A percentile compares a stretch with the other conserved stretches of the same genome.
These are phyloP conservation scores for Alectoria sarmentosa DNA, from an alignment of 495 filamentous ascomycete species.

Conservation along the genomic window DNA sequence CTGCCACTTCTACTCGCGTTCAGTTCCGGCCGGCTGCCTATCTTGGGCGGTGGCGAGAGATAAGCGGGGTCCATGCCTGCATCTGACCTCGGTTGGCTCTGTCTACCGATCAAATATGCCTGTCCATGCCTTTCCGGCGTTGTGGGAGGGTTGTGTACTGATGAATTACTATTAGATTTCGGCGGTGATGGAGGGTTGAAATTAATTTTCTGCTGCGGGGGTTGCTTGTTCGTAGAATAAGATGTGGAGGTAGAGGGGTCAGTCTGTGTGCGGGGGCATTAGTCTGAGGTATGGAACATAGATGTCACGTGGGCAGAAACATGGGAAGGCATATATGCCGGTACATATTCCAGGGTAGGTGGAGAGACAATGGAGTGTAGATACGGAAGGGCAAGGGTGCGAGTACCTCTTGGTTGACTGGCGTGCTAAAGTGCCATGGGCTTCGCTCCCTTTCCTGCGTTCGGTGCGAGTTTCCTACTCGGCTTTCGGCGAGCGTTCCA, in stretches of 20 bases:
- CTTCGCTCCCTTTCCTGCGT: slow-evolving; percentile 2
- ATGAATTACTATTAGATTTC: slow-evolving; percentile 6
- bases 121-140: slow-evolving; percentile 11
- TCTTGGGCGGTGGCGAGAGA: slow-evolving; percentile 24
- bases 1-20: slow-evolving; percentile 49
- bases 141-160: neutral
- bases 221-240: slow-evolving; percentile 5
- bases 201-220: slow-evolving; percentile 10
- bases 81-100: slow-evolving; percentile 13
- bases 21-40: slow-evolving; percentile 29
- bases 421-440: slow-evolving; percentile 10
- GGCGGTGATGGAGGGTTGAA: slow-evolving; percentile 9
- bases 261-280: neutral
- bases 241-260: slow-evolving; percentile 2
- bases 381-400: slow-evolving; percentile 7
- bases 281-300: neutral
- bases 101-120: neutral
- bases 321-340: neutral
- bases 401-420: slow-evolving; percentile 15
- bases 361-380: neutral
- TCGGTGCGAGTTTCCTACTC: neutral
- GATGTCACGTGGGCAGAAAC: neutral
- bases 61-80: slow-evolving; percentile 22
- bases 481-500: neutral
- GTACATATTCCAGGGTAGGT: neutral